Conservation (phyloP, 139 green algal species). For the Coelastrella sp. region DNA sequence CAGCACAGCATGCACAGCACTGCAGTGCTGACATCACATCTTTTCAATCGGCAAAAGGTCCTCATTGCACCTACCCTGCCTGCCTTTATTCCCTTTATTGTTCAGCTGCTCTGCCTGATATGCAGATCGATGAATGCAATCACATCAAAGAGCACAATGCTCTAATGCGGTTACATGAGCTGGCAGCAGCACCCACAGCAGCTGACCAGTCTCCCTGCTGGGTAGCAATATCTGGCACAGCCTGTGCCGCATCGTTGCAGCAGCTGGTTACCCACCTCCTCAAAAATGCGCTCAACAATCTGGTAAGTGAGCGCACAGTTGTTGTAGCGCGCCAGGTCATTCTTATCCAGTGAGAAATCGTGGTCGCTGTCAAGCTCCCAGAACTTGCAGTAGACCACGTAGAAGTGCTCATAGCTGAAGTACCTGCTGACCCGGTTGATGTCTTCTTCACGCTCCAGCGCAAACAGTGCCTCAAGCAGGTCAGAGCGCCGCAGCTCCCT, state of each 20-base stretch:
- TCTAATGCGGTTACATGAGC: background rate
- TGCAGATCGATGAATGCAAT: no score
- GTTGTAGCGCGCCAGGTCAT: conserved; percentile 96
- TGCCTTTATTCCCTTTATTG: no score
- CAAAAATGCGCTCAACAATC: conserved; percentile 96
- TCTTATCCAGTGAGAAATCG: conserved; percentile 94
- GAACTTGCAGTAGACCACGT: conserved; percentile 99
- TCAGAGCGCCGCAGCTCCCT: conserved; percentile 90
- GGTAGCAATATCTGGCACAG: no score
- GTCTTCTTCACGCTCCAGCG: conserved; percentile 94
- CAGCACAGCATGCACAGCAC: no score
- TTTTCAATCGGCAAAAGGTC: no score
- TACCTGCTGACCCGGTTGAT: conserved; percentile 87
- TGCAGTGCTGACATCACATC: no score
- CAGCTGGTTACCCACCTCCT: conserved; percentile 67
- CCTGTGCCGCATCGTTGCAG: background rate
- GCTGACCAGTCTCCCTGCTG: background rate
- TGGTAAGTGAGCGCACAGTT: conserved; percentile 94
- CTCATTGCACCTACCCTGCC: no score
- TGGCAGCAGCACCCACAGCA: background rate
- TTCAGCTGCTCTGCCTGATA: no score
- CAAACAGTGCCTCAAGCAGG: conserved; percentile 85
- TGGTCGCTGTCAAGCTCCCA: conserved; percentile 99
- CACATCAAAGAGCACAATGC: no score
- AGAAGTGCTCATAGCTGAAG: conserved; percentile 99